A percentile compares a stretch with the other conserved stretches of the same genome.
These are phyloP conservation scores for Xylaria polymorpha DNA, from an alignment of 2,329 filamentous ascomycete genomes.

Conservation along the genomic window DNA sequence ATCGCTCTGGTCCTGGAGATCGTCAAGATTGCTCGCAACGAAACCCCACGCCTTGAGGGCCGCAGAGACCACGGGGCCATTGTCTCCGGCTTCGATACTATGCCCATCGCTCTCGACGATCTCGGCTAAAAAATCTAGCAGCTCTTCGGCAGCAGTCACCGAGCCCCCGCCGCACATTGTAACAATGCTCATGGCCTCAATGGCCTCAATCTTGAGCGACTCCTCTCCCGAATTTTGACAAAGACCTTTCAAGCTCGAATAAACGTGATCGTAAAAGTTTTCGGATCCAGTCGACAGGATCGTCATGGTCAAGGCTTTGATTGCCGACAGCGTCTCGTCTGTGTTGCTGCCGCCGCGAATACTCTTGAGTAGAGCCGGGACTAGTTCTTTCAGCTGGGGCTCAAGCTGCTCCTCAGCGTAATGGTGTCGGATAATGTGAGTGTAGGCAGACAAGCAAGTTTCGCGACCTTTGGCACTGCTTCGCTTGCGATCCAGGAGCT, in stretches of 20 bases:
- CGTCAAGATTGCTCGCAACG: constrained; percentile 80
- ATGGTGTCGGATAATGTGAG: constrained; percentile 74
- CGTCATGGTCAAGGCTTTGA: constrained; percentile 78
- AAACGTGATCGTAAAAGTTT: constrained; percentile 72
- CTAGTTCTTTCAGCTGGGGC: constrained; percentile 67
- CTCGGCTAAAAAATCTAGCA: constrained; percentile 80
- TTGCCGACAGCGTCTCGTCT: constrained; percentile 74
- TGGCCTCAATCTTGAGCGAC: constrained; percentile 73
- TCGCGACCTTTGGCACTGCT: constrained; percentile 79
- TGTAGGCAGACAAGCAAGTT: constrained; percentile 69
- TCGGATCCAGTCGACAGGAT: constrained; percentile 74
- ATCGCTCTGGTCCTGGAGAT: constrained; percentile 77
- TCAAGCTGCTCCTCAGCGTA: constrained; percentile 73
- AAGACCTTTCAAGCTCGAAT: constrained; percentile 67
- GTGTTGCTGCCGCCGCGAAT: constrained; percentile 75
- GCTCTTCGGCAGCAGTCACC: constrained; percentile 73
- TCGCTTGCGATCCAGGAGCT: constrained; percentile 79
- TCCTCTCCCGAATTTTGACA: constrained; percentile 75
- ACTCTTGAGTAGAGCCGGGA: constrained; percentile 74
- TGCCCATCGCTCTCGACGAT: constrained; percentile 84
- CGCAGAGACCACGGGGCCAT: constrained; percentile 75
- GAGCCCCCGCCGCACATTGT: constrained; percentile 81
- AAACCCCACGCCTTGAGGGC: constrained; percentile 84
- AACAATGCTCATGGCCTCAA: constrained; percentile 78
- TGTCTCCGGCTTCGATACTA: constrained; percentile 76